Evolutionary conservation across 2,329 filamentous ascomycete species (phyloP), one percentile per base, ranked within the genome.

Genomic region (Colletotrichum kahawae): DNA sequence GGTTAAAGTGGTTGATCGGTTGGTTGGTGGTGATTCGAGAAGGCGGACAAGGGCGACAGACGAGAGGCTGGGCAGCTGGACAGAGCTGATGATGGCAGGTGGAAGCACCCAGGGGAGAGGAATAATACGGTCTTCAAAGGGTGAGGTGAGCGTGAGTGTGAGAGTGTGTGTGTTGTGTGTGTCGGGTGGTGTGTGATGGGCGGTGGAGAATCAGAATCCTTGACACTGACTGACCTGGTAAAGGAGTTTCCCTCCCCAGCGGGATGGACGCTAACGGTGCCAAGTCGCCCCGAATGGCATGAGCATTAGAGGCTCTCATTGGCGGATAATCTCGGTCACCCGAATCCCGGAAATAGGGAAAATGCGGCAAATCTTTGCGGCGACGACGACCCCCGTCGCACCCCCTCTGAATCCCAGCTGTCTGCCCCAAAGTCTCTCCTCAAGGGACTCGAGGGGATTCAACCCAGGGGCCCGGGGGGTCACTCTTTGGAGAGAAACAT

Each of bases 321-420:
- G 75, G 75, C 75, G 75, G 75, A 76, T 70, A 76, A 77, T 76
- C 67, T 71, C 36, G 33, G 48, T 16, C 60, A 16, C 34, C 34
- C 36, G 33, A 77, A 77, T 76, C 65, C 75, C 73, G 67, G 75
- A 73, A 77, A 76, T 76, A 67, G 75, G 73, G 68, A 76, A 66
- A 73, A 77, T 54, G 69, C 74, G 71, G 71, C 66, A 66, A 70
- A 76, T 76, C 74, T 65, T 76, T 70, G 65, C 54, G 70, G 74
- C 65, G 59, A 69, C 70, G 57, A 51, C 48, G 51, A 36, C 38
- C 38, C 38, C 38, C 29, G 16, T 27, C 31, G 16, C 21, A 38
- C 65, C 66, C 48, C 33, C 24, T 51, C 43, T 7, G 43, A 51
- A 51, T 51, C 43, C 43, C 43, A 51, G 43, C 43, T 51, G n/a